These are phyloP conservation scores for Metschnikowia cerradonensis DNA, from an alignment of 805 yeast species.

Conservation along the genomic window DNA sequence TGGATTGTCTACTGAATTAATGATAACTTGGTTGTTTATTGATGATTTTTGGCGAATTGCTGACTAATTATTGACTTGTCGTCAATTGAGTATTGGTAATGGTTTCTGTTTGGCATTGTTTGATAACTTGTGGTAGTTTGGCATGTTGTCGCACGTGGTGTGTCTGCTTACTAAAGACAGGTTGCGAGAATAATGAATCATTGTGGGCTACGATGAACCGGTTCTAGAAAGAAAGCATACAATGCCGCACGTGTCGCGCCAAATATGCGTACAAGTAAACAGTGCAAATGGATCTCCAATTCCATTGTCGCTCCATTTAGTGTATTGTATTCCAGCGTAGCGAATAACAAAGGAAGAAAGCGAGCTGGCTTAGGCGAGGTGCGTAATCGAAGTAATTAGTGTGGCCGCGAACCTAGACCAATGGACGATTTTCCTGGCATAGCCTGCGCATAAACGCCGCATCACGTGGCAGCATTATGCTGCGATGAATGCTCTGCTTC, in stretches of 20 bases:
- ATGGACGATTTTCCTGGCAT: neutral
- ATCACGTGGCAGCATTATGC: slow-evolving; percentile 3
- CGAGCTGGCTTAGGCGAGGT: neutral
- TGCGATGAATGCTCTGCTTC: slow-evolving; percentile 1
- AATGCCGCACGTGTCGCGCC: too few relatives aligned
- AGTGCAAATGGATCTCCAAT: too few relatives aligned
- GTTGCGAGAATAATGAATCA: neutral
- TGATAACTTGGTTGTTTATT: too few relatives aligned
- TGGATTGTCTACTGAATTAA: too few relatives aligned
- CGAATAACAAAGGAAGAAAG: neutral
- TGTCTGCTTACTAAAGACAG: neutral
- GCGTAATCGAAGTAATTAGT: neutral
- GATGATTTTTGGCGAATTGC: too few relatives aligned
- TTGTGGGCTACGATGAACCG: too few relatives aligned
- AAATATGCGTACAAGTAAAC: too few relatives aligned
- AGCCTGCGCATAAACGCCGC: neutral
- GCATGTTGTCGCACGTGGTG: neutral
- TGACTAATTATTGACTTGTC: too few relatives aligned
- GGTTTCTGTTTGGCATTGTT: too few relatives aligned
- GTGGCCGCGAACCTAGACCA: neutral
- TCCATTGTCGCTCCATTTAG: neutral
- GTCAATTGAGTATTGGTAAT: too few relatives aligned
- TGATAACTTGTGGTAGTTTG: neutral
- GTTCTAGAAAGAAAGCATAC: too few relatives aligned
- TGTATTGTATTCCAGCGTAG: neutral